Conservation (phyloP, 208 protist species). For the Leishmania aethiopica region DNA sequence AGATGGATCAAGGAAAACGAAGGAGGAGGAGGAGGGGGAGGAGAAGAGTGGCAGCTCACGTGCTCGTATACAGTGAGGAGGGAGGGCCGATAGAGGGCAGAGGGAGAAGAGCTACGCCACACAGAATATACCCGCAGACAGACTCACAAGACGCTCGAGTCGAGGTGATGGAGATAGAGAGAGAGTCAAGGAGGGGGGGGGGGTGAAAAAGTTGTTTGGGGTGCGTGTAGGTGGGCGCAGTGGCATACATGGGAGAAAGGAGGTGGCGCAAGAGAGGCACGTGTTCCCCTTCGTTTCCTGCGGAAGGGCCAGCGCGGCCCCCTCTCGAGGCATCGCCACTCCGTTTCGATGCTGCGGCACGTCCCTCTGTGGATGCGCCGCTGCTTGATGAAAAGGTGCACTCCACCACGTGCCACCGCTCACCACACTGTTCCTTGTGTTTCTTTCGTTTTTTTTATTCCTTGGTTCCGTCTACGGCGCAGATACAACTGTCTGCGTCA, state of each 20-base stretch:
- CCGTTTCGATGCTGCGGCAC: neutral
- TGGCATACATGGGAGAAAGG: neutral
- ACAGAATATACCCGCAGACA: neutral
- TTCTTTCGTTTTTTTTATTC: neutral
- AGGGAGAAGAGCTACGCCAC: neutral
- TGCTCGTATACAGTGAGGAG: neutral
- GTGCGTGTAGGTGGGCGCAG: neutral
- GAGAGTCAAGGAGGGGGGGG: neutral
- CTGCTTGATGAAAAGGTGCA: neutral
- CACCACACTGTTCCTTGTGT: neutral
- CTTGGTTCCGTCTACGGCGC: too few species aligned
- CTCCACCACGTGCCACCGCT: neutral
- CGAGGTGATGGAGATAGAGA: neutral
- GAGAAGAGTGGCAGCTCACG: neutral
- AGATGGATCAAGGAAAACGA: neutral
- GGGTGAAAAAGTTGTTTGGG: neutral
- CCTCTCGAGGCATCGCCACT: neutral
- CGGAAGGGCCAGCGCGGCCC: neutral
- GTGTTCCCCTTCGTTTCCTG: neutral
- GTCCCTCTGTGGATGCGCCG: neutral
- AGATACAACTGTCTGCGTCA: too few species aligned
- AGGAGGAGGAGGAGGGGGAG: neutral
- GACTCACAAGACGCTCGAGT: neutral
- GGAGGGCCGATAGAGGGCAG: neutral
- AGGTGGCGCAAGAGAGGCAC: neutral